These are phyloP conservation scores for Thielaviopsis punctulata DNA, from an alignment of 2,329 filamentous ascomycete species.

Conservation along the genomic window DNA sequence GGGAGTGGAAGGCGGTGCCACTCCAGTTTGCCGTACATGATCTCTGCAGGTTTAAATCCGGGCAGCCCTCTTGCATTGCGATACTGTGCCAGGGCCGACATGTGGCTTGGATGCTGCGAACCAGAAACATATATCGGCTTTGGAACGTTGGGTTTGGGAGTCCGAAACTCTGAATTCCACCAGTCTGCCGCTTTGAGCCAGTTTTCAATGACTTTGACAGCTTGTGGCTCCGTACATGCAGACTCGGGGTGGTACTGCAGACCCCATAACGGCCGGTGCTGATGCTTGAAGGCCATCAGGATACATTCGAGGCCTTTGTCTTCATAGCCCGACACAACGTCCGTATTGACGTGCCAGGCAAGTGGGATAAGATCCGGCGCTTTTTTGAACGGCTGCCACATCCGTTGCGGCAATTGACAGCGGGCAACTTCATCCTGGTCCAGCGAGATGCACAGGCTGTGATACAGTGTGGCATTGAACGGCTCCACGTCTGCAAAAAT, in stretches of 20 bases:
- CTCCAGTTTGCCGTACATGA: neutral
- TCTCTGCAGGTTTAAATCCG: neutral
- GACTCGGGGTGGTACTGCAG: constrained; percentile 88
- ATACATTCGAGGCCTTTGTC: constrained; percentile 30
- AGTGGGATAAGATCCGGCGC: constrained; percentile 35
- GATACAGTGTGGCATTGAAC: constrained; percentile 61
- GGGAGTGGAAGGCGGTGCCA: constrained; percentile 11
- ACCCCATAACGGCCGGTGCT: constrained; percentile 58
- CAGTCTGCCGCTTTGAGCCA: constrained; percentile 53
- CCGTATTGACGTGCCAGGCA: constrained; percentile 36
- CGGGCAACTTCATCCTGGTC: constrained; percentile 27
- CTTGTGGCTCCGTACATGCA: constrained; percentile 56
- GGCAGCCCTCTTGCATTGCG: neutral
- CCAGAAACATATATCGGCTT: neutral
- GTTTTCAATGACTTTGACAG: constrained; percentile 47
- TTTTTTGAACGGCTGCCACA: constrained; percentile 23
- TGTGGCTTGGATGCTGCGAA: neutral
- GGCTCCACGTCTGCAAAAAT: constrained; percentile 46
- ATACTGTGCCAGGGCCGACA: neutral
- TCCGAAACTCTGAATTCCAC: constrained; percentile 32
- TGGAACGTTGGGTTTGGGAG: neutral
- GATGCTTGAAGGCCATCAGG: constrained; percentile 63
- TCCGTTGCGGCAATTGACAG: constrained; percentile 21
- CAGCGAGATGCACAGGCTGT: constrained; percentile 41
- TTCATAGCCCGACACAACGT: constrained; percentile 24